Conservation (phyloP, 202 grass and related monocot species). For the Zoysia matrella region DNA sequence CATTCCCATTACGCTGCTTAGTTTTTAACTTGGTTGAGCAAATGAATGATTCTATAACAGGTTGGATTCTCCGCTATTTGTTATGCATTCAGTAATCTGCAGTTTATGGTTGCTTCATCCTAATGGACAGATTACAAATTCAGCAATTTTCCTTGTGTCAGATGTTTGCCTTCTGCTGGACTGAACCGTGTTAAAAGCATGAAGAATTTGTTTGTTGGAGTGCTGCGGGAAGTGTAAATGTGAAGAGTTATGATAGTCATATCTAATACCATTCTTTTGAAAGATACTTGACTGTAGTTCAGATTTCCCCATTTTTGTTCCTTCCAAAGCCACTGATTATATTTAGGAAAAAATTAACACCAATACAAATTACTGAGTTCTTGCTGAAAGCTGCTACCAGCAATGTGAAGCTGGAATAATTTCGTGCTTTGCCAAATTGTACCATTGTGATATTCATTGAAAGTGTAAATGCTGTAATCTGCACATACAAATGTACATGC, state of each 20-base stretch:
- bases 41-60: conserved; percentile 6
- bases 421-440: neutral
- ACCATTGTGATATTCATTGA: neutral
- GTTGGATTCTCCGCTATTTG: neutral
- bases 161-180: conserved; percentile 29
- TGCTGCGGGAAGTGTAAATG: neutral
- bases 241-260: too few relatives aligned
- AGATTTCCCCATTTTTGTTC: conserved; percentile 4
- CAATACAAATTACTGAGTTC: neutral
- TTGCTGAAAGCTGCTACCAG: neutral
- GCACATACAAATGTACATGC: too few relatives aligned
- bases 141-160: neutral
- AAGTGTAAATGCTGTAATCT: too few relatives aligned
- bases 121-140: conserved; percentile 24
- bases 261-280: too few relatives aligned
- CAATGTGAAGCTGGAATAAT: conserved; percentile 6
- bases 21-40: neutral
- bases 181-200: conserved; percentile 1
- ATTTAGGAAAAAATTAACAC: conserved; percentile 8
- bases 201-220: conserved; percentile 19
- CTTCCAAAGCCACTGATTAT: conserved; percentile 17
- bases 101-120: neutral
- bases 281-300: neutral
- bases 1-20: neutral
- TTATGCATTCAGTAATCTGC: neutral